Conservation (phyloP, 208 protist species). For the Leishmania tropica region DNA sequence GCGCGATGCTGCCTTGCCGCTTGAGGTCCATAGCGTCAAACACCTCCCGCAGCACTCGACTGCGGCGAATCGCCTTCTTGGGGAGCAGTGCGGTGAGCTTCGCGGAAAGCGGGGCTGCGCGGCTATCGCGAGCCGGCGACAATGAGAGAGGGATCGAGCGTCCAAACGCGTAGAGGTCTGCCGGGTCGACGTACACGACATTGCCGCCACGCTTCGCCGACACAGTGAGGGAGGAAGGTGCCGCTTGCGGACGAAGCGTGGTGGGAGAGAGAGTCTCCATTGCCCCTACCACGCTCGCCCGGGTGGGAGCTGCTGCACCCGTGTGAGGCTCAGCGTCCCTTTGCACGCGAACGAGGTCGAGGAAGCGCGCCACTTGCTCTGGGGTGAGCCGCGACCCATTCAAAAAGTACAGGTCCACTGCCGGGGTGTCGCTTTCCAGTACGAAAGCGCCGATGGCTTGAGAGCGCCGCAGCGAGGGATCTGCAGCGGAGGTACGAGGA, state of each 20-base stretch:
- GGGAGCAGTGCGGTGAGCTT: slow-evolving; percentile 22
- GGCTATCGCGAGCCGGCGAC: neutral
- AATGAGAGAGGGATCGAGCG: neutral
- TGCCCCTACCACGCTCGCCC: neutral
- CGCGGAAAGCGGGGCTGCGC: slow-evolving; percentile 12
- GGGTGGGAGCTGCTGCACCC: neutral
- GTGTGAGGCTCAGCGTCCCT: slow-evolving; percentile 4
- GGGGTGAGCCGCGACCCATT: slow-evolving; percentile 60
- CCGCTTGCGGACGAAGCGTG: neutral
- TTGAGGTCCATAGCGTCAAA: slow-evolving; percentile 72
- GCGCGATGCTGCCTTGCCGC: slow-evolving; percentile 34
- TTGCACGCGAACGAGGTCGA: slow-evolving; percentile 52
- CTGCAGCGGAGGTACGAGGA: slow-evolving; percentile 13
- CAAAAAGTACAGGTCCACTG: slow-evolving; percentile 51
- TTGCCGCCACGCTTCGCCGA: neutral
- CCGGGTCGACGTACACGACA: neutral
- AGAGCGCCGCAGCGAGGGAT: neutral
- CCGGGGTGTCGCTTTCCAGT: too few species aligned
- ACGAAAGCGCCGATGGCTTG: neutral
- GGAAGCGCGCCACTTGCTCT: slow-evolving; percentile 50
- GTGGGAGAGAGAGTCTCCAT: neutral
- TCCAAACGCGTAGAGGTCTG: neutral
- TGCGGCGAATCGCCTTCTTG: slow-evolving; percentile 37
- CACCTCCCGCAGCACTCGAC: slow-evolving; percentile 52
- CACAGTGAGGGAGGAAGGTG: neutral